Evolutionary conservation across 2,329 filamentous ascomycete genomes (phyloP).

Genomic region (Colletotrichum ledebouriae): DNA sequence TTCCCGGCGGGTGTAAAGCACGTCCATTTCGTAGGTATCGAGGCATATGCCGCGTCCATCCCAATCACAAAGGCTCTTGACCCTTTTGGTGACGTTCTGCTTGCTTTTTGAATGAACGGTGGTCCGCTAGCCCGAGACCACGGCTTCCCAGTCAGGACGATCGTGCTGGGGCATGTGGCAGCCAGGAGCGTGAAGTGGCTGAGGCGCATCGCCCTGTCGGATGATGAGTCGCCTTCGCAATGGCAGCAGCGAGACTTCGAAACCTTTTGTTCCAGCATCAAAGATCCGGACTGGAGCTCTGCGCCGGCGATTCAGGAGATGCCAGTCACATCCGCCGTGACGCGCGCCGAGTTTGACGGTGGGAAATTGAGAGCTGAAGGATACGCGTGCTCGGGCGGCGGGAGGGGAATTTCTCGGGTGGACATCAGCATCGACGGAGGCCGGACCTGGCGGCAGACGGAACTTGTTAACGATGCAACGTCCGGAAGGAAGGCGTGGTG

Average conservation of each 20-base stretch:
- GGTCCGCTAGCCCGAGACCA: conserved; percentile 63
- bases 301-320: no score
- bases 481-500: conserved; percentile 57
- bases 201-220: no score
- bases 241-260: no score
- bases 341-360: no score
- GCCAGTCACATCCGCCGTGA: no score
- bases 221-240: no score
- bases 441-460: conserved; percentile 62
- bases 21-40: conserved; percentile 55
- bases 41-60: conserved; percentile 59
- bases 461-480: conserved; percentile 52
- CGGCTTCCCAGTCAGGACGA: conserved; percentile 59
- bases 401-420: conserved; percentile 63
- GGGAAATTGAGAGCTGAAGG: no score
- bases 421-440: conserved; percentile 64
- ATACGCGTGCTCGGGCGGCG: conserved; percentile 41
- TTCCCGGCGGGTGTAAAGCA: conserved; percentile 50
- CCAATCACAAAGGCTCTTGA: conserved; percentile 58
- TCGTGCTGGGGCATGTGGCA: conserved; percentile 59
- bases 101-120: conserved; percentile 67
- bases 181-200: no score
- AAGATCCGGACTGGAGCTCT: no score
- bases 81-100: conserved; percentile 58
- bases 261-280: no score